phyloP scores from a whole-genome alignment of 495 filamentous ascomycete genomes.

The Aspergillus cristatus region DNA sequence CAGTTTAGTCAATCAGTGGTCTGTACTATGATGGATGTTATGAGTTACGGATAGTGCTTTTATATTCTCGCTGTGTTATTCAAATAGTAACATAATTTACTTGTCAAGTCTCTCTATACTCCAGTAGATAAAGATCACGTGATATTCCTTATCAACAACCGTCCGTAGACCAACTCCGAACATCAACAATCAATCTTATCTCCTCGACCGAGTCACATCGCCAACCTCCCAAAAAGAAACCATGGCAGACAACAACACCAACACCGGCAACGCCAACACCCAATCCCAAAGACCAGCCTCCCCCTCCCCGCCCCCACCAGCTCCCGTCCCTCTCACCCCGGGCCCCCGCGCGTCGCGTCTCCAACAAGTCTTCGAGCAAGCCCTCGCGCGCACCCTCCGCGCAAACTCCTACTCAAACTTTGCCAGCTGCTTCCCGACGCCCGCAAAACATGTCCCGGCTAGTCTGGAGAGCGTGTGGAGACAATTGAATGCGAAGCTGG shows the following conservation, averaged over 20 bases:
- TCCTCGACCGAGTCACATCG: not conserved
- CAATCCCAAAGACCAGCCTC: constrained; percentile 13
- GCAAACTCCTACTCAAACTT: constrained; percentile 74
- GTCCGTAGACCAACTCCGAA: no score
- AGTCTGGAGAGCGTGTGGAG: constrained; percentile 58
- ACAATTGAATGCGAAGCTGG: constrained; percentile 59
- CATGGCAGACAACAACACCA: constrained; percentile 10
- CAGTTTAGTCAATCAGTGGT: not conserved
- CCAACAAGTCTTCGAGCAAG: constrained; percentile 57
- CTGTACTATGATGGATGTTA: no score
- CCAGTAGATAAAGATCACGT: no score
- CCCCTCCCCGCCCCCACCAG: constrained; percentile 45
- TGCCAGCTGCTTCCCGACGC: constrained; percentile 77
- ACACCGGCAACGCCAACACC: constrained; percentile 8
- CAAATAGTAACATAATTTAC: no score
- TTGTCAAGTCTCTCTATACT: no score
- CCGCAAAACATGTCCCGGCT: constrained; percentile 59
- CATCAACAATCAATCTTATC: not conserved
- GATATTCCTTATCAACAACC: no score
- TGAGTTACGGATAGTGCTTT: no score
- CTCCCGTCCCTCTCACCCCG: constrained; percentile 52
- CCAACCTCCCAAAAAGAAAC: not conserved
- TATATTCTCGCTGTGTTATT: no score
- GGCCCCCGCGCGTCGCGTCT: constrained; percentile 69
- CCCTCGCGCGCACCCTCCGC: constrained; percentile 59